Base-by-base conservation (phyloP, 495 filamentous ascomycete genomes). In the Aspergillus coremiiformis region DNA sequence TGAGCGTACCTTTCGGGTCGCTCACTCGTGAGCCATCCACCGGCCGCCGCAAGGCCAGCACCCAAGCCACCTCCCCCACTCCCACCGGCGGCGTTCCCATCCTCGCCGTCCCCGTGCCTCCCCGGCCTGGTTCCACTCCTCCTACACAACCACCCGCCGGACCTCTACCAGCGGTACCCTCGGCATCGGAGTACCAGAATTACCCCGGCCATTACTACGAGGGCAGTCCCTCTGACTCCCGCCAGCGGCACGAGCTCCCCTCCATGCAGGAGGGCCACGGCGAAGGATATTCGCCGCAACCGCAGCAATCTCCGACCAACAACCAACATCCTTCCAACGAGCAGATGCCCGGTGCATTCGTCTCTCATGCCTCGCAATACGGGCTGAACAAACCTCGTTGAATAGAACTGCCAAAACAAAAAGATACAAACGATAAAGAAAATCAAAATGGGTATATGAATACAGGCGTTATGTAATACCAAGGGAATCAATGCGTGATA, bases 1-100 rank as follows among this genome's bases (percentile, higher is more conserved):
- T 61, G 1, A 65, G 51, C 46, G 56, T 62, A 5, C 51, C 60
- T 41, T 52, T 61, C 29, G 60, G 59, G 27, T 44, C 58, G n/a
- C 55, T 75, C 17, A 58, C 60, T n/a, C 70, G 73, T 27, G 68
- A 58, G 14, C 61, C 66, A 1, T 76, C 71, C 7, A 68, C 66
- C 20, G 73, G 73, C 20, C 69, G 69, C 24, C 68, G 74, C 39
- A 74, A 74, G 45, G 59, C 32, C 6, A 35, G 66, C 11, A 39
- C 57, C 2, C 57, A 52, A 14, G 52, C 47, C 33, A 59, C 66
- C 8, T 56, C 52, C 49, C 52, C 42, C 9, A 44, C 49, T 12
- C 37, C 60, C 29, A 43, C 51, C 8, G 46, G 48, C 15, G 49
- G 52, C 20, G 48, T 64, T 17, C 52, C 53, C 32, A 53, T 61